Base-by-base conservation (phyloP, 31 red algal genomes). In the Odonthalia washingtoniensis region DNA sequence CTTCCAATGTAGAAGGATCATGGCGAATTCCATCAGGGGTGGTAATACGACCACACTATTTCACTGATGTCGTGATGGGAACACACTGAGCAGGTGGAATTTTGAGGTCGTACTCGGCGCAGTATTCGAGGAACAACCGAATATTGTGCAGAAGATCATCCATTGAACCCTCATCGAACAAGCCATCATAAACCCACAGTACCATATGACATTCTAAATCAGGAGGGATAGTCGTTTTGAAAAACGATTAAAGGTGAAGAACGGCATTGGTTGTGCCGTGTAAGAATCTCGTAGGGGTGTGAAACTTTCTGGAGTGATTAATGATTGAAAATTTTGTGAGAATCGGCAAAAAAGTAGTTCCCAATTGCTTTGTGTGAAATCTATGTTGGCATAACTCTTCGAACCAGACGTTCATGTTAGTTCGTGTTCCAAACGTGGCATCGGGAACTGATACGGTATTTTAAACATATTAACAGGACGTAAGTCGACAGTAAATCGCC, bases 361-460 rank as follows among this genome's bases (percentile, higher is more conserved):
- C 49, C 49, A 57, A 21, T 57, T 14, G 49, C 49, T 57, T 21
- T 14, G 9, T 21, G 49, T 57, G 21, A 57, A 57, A 21, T 57
- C 49, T 21, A 57, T 21, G 49, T 57, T 57, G 49, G 12, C 9
- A 57, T 57, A 57, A 21, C 9, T 9, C 49, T 57, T 57, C 21
- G 49, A 57, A 57, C 49, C 21, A 9, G 49, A 57, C 49, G 49
- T 21, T 57, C 21, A 14, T 14, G 49, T 21, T 14, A 70, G 66
- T 70, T 70, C 66, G 9, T 70, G 66, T 26, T 70, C 66, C 28
- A 30, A 18, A 70, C 28, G 9, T 6, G 27, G 66, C 66, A 70
- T 70, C 27, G 9, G 33, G 27, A 18, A 70, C 27, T 12, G 16
- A 70, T 70, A 36, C 66, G 28, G n/a, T 36, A 21, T 26, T 9